Conservation (phyloP, 805 yeast species). For the Saccharomyces paradoxus region DNA sequence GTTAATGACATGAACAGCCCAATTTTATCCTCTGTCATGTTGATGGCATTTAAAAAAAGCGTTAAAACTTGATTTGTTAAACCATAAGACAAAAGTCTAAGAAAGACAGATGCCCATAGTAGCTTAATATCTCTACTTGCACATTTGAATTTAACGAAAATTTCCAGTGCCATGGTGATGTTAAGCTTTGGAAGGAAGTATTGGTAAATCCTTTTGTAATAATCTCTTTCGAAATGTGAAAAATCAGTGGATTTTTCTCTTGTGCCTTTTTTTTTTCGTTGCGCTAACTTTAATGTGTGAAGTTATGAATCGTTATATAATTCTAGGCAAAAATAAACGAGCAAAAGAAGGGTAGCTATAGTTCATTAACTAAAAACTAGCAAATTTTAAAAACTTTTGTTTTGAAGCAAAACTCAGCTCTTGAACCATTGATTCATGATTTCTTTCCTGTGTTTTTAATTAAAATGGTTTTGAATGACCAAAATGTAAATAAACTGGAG, state of each 20-base stretch:
- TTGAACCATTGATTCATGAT: background rate
- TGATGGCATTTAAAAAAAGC: conserved; percentile 49
- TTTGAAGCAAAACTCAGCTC: conserved; percentile 5
- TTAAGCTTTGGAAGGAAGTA: background rate
- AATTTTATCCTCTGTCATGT: conserved; percentile 47
- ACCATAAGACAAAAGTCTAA: conserved; percentile 69
- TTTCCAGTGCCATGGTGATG: conserved; percentile 5
- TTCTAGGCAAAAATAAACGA: background rate
- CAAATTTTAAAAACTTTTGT: conserved; percentile 18
- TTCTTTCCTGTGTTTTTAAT: background rate
- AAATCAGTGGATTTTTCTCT: background rate
- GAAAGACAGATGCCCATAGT: conserved; percentile 60
- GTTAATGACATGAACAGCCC: conserved; percentile 81
- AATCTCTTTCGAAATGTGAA: background rate
- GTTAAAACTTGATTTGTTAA: conserved; percentile 72
- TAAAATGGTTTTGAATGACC: background rate
- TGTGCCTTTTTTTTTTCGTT: background rate
- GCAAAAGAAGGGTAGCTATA: background rate
- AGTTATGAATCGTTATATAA: background rate
- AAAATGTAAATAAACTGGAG: background rate
- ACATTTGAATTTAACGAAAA: conserved; percentile 25
- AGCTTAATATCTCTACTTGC: conserved; percentile 49
- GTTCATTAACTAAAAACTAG: background rate
- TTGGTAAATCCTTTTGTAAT: background rate
- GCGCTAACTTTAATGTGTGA: background rate